Evolutionary conservation across 768 basidiomycete species (phyloP).

Genomic region (Candolleomyces eurysporus): DNA sequence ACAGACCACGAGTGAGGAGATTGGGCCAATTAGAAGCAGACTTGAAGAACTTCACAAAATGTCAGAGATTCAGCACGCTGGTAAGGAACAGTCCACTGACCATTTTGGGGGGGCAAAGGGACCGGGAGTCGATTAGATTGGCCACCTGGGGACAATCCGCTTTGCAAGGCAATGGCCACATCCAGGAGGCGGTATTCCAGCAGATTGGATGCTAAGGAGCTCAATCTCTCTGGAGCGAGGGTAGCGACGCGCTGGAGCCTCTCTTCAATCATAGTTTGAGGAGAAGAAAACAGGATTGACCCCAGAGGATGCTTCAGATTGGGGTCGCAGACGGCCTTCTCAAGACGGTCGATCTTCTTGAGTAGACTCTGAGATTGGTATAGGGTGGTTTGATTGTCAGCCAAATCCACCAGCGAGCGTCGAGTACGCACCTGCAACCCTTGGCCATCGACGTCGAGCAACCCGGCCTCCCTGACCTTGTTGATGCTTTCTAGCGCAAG

Average conservation of each 20-base stretch:
- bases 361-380: no score
- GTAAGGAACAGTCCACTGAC: no score
- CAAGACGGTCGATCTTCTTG: no score
- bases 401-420: no score
- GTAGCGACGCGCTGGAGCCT: neutral
- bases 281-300: neutral
- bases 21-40: neutral
- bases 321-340: no score
- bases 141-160: neutral
- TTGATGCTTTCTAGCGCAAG: neutral
- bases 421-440: neutral
- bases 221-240: neutral
- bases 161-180: neutral
- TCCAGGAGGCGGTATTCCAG: neutral
- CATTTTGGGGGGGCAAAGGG: neutral
- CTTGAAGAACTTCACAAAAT: neutral
- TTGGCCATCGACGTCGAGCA: neutral
- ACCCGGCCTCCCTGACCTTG: neutral
- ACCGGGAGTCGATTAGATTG: neutral
- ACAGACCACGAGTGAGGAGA: neutral
- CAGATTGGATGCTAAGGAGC: neutral
- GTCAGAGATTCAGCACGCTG: neutral
- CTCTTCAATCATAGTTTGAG: neutral
- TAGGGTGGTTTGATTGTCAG: no score
- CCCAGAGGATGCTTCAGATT: no score